A percentile compares a stretch with the other conserved stretches of the same genome.
Evolutionary conservation across 2,329 filamentous ascomycete species (phyloP).

Genomic region (Aspergillus pseudonomiae): DNA sequence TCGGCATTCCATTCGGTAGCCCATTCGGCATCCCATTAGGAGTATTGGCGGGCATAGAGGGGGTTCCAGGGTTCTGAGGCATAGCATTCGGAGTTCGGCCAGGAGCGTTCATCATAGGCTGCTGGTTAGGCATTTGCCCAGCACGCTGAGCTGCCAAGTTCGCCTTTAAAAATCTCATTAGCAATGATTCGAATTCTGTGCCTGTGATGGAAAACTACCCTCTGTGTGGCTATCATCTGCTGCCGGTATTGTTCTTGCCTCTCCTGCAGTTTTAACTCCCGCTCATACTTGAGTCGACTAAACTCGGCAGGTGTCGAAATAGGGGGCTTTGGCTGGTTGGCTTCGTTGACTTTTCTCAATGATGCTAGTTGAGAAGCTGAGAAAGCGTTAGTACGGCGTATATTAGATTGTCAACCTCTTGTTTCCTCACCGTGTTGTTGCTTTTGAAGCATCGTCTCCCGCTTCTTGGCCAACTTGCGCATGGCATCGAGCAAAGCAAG

Average conservation of each 20-base stretch:
- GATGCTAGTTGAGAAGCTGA: constrained; percentile 70
- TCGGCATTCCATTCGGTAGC: constrained; percentile 46
- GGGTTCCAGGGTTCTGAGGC: constrained; percentile 36
- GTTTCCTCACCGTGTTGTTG: constrained; percentile 69
- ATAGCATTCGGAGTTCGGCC: constrained; percentile 45
- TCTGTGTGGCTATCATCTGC: constrained; percentile 62
- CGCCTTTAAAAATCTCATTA: constrained; percentile 32
- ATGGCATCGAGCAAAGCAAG: constrained; percentile 90
- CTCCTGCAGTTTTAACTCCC: constrained; percentile 69
- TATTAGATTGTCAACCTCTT: neutral
- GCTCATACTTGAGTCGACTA: constrained; percentile 83
- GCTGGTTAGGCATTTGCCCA: constrained; percentile 46
- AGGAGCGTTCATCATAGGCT: constrained; percentile 38
- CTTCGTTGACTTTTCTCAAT: constrained; percentile 78
- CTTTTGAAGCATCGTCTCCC: constrained; percentile 82
- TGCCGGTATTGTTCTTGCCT: constrained; percentile 63
- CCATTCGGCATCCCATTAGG: constrained; percentile 52
- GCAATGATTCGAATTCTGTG: constrained; percentile 2
- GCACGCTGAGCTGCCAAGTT: constrained; percentile 48
- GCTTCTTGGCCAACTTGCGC: constrained; percentile 92
- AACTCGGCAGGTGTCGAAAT: constrained; percentile 85
- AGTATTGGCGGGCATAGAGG: constrained; percentile 41
- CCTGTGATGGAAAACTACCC: constrained; percentile 41
- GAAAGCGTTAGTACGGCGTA: constrained; percentile 8
- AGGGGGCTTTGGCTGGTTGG: constrained; percentile 59